These are phyloP conservation scores for Phytophthora melonis DNA, from an alignment of 352 stramenopile genomes.

Conservation along the genomic window DNA sequence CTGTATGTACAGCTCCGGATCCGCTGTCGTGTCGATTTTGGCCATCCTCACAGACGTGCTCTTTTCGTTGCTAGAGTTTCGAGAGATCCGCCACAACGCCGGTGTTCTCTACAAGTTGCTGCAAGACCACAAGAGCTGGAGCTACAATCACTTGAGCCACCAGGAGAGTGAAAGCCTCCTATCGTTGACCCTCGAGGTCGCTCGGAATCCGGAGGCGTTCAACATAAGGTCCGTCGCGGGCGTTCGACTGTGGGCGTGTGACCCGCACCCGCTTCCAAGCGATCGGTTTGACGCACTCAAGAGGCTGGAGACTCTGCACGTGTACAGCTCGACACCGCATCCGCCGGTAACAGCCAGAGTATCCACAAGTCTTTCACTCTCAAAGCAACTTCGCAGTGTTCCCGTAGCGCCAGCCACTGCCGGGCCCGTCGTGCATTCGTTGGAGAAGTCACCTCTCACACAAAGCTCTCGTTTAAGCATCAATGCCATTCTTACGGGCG, in stretches of 20 bases:
- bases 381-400: too few species aligned
- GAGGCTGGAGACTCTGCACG: too few species aligned
- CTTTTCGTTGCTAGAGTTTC: conserved; percentile 5
- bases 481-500: too few species aligned
- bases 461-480: too few species aligned
- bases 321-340: too few species aligned
- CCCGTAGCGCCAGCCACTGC: too few species aligned
- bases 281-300: not conserved
- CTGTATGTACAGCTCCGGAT: conserved; percentile 5
- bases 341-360: too few species aligned
- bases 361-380: too few species aligned
- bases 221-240: not conserved
- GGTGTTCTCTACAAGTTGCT: not conserved
- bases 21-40: conserved; percentile 6
- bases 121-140: not conserved
- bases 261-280: not conserved
- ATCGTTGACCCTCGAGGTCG: not conserved
- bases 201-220: not conserved
- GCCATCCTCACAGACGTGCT: conserved; percentile 1
- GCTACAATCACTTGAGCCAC: not conserved
- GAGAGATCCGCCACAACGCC: conserved; percentile 11
- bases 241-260: conserved; percentile 5
- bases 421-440: too few species aligned
- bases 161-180: not conserved
- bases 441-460: too few species aligned